A percentile compares a stretch with the other conserved stretches of the same genome.
phyloP scores from a whole-genome alignment of 1,139 yeast species.

The Geotrichum australiense region DNA sequence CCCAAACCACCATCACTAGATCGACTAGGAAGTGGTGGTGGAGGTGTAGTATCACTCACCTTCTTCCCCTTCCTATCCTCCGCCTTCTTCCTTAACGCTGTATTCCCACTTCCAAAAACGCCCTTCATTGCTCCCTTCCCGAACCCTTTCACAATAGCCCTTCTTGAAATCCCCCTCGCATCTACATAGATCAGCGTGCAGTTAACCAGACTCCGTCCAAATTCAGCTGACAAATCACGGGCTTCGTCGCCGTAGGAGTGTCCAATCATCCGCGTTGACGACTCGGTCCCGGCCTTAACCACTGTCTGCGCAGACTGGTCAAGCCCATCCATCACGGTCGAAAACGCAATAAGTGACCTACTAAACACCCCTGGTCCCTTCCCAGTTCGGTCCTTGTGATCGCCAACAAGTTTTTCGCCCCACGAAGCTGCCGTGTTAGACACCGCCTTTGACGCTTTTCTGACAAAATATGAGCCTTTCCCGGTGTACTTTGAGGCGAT shows the following conservation, averaged over 20 bases:
- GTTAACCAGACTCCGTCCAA: slow-evolving; percentile 13
- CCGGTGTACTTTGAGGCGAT: slow-evolving; percentile 13
- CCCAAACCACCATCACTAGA: background rate
- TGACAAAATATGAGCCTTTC: slow-evolving; percentile 13
- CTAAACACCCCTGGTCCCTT: slow-evolving; percentile 9
- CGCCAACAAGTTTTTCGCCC: slow-evolving; percentile 20
- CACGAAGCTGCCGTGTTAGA: slow-evolving; percentile 11
- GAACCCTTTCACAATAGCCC: slow-evolving; percentile 15
- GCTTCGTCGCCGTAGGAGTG: slow-evolving; percentile 18
- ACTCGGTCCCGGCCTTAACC: slow-evolving; percentile 5
- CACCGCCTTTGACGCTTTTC: slow-evolving; percentile 12
- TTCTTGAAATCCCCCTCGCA: slow-evolving; percentile 15
- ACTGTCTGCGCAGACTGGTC: slow-evolving; percentile 14
- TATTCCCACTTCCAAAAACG: slow-evolving; percentile 9
- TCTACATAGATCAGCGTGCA: slow-evolving; percentile 15
- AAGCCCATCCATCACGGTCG: slow-evolving; percentile 17
- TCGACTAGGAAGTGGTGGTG: slow-evolving; percentile 3
- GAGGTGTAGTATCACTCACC: background rate
- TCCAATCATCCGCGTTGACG: slow-evolving; percentile 13
- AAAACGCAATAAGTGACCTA: slow-evolving; percentile 17
- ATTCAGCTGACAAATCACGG: slow-evolving; percentile 8
- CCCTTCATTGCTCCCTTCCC: slow-evolving; percentile 15
- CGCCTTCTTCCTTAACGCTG: slow-evolving; percentile 1
- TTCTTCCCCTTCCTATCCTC: too few relatives aligned
- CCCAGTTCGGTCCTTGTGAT: slow-evolving; percentile 24